phyloP scores from a whole-genome alignment of 495 filamentous ascomycete species.

The Opeltia flavorubescens region DNA sequence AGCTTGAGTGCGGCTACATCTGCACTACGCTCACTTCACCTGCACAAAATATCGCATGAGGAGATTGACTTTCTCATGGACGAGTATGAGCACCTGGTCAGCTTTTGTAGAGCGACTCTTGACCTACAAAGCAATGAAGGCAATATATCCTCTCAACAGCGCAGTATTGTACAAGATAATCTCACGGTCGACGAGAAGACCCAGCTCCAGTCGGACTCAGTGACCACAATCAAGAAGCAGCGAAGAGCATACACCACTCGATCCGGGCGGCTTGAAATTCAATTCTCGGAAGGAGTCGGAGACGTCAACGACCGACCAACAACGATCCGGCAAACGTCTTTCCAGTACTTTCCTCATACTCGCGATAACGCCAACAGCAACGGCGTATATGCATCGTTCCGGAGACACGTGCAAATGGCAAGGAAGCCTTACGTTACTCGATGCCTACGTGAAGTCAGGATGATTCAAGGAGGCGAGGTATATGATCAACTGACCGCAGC shows the following conservation, averaged over 20 bases:
- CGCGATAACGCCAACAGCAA: neutral
- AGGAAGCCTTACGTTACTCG: neutral
- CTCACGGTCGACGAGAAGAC: no score
- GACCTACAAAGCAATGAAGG: no score
- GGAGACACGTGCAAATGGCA: neutral
- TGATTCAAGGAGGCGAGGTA: neutral
- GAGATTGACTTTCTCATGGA: neutral
- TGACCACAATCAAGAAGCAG: neutral
- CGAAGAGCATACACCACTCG: neutral
- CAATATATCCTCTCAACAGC: no score
- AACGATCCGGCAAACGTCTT: neutral
- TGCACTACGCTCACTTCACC: neutral
- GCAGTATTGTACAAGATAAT: no score
- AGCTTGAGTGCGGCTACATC: neutral
- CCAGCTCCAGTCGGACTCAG: neutral
- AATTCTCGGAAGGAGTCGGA: neutral
- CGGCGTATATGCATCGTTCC: neutral
- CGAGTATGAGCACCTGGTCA: neutral
- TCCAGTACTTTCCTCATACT: neutral
- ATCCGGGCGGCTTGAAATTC: neutral
- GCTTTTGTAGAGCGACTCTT: neutral
- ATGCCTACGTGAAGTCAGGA: neutral
- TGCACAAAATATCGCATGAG: neutral
- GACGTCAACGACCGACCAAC: neutral
- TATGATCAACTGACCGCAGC: neutral